A percentile compares a stretch with the other conserved stretches of the same genome.
phyloP scores from a whole-genome alignment of 2,329 filamentous ascomycete genomes.

The Trichoderma harzianum region DNA sequence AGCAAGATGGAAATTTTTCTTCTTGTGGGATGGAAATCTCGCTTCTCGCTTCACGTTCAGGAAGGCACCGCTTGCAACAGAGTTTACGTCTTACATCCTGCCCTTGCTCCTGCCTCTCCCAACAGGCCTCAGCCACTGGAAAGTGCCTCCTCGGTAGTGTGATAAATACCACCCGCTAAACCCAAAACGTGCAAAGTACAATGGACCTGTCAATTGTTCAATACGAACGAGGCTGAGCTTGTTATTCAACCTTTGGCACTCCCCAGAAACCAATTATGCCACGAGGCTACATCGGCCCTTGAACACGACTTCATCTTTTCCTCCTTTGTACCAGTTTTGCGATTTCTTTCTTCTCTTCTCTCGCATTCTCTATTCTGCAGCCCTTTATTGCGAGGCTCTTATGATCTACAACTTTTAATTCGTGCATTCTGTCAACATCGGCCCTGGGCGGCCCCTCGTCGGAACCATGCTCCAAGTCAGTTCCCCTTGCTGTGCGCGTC shows the following conservation, averaged over 20 bases:
- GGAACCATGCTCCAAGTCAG: conserved; percentile 33
- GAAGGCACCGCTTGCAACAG: not conserved
- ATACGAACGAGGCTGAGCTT: not conserved
- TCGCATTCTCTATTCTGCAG: not conserved
- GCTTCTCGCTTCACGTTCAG: not conserved
- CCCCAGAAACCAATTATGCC: not conserved
- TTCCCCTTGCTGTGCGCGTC: not conserved
- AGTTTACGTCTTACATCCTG: not conserved
- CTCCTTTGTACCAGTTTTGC: not conserved
- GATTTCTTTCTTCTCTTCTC: not conserved
- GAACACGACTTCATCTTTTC: not conserved
- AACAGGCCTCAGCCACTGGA: not conserved
- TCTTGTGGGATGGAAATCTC: not conserved
- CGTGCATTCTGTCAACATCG: not conserved
- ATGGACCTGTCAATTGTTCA: not conserved
- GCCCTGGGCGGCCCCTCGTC: not conserved
- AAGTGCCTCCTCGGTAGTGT: not conserved
- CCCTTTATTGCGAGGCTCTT: not conserved
- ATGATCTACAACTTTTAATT: conserved; percentile 6
- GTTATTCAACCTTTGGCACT: not conserved
- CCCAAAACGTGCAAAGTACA: not conserved
- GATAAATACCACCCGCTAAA: not conserved
- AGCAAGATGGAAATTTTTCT: not conserved
- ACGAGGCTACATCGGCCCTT: not conserved
- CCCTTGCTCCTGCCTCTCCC: not conserved